These are phyloP conservation scores for Daldinia decipiens DNA, from an alignment of 495 filamentous ascomycete species.

Conservation along the genomic window DNA sequence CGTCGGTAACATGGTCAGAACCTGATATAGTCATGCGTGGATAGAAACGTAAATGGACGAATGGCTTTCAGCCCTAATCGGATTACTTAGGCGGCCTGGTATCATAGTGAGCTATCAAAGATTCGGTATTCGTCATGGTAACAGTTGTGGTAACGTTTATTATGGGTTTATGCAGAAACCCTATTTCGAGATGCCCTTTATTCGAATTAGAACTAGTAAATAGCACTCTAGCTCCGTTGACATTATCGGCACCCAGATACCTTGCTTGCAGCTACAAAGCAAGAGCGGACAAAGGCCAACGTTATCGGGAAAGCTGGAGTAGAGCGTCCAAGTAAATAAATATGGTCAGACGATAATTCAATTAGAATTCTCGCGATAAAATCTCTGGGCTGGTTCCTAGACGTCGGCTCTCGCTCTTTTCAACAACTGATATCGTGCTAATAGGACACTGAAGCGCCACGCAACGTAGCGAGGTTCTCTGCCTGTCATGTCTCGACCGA, in stretches of 20 bases:
- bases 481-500: slow-evolving; percentile 2
- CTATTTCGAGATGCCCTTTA: not conserved
- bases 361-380: not conserved
- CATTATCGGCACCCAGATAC: not conserved
- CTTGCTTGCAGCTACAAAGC: slow-evolving; percentile 4
- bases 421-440: not conserved
- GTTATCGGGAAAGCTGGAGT: not conserved
- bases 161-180: not conserved
- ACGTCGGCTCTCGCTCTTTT: not conserved
- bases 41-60: slow-evolving; percentile 22
- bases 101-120: not conserved
- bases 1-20: not conserved
- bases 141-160: not conserved
- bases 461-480: not conserved
- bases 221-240: not conserved
- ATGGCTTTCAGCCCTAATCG: not conserved
- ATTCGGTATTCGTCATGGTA: not conserved
- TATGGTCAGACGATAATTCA: not conserved
- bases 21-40: not conserved
- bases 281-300: slow-evolving; percentile 23
- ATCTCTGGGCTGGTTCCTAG: not conserved
- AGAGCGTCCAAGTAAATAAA: slow-evolving; percentile 7
- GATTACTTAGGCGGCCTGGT: not conserved
- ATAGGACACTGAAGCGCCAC: not conserved
- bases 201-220: not conserved